Evolutionary conservation across 2,329 filamentous ascomycete genomes (phyloP).

Genomic region (Clonostachys rhizophaga): DNA sequence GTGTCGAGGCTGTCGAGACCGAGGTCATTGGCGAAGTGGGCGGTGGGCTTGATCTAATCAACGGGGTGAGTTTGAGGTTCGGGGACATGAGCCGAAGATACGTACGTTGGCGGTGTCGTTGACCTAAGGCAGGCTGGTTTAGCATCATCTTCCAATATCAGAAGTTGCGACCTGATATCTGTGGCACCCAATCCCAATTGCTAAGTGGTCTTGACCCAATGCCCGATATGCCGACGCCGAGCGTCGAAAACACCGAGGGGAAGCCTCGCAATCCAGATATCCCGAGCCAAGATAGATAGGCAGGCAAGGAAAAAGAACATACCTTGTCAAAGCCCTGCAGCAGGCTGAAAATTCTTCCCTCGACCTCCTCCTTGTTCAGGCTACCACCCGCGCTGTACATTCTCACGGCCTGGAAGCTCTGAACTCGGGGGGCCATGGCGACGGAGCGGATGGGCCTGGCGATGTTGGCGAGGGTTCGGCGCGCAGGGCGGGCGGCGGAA

Average conservation of each 20-base stretch:
- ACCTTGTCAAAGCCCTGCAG: constrained; percentile 95
- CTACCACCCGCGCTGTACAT: constrained; percentile 82
- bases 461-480: constrained; percentile 23
- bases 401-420: constrained; percentile 65
- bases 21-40: constrained; percentile 96
- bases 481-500: constrained; percentile 37
- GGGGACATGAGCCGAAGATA: constrained; percentile 8
- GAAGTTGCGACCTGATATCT: too few species aligned
- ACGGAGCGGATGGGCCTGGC: constrained; percentile 50
- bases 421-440: constrained; percentile 54
- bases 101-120: constrained; percentile 60
- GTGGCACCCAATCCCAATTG: too few species aligned
- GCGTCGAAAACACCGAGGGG: too few species aligned
- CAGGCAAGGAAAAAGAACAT: constrained; percentile 6
- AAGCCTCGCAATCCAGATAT: too few species aligned
- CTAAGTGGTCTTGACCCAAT: too few species aligned
- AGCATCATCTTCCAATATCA: too few species aligned
- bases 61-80: constrained; percentile 9
- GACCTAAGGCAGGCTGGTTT: constrained; percentile 43
- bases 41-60: constrained; percentile 68
- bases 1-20: constrained; percentile 96
- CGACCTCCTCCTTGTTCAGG: constrained; percentile 78
- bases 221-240: too few species aligned
- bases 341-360: constrained; percentile 88
- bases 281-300: constrained; percentile 20